Percentiles rank a stretch among this genome's conserved stretches.
Evolutionary conservation across 2,329 filamentous ascomycete species (phyloP).

Genomic region (Fusarium piperis): DNA sequence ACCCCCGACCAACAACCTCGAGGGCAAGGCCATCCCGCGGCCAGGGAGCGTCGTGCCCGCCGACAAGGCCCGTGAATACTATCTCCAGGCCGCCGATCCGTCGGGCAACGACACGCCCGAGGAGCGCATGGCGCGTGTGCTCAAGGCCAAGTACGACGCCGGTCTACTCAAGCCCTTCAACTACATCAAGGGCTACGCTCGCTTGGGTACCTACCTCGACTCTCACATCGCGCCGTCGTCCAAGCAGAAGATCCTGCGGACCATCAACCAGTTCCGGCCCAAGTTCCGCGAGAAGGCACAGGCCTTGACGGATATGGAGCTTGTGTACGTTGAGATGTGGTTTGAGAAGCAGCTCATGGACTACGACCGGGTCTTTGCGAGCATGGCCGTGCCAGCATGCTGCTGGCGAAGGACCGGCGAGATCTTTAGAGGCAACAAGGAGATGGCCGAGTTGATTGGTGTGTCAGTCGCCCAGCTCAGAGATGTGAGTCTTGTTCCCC

Average conservation of each 20-base stretch:
- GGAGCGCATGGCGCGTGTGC: constrained; percentile 92
- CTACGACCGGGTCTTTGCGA: constrained; percentile 97
- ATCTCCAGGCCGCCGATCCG: constrained; percentile 95
- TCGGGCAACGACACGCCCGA: constrained; percentile 86
- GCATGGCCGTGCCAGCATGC: constrained; percentile 98
- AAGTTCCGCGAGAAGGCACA: constrained; percentile 97
- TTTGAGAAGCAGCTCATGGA: constrained; percentile 97
- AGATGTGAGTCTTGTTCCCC: constrained; percentile 72
- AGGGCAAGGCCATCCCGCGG: constrained; percentile 66
- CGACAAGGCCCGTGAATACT: constrained; percentile 88
- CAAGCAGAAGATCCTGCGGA: constrained; percentile 90
- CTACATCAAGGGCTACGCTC: constrained; percentile 95
- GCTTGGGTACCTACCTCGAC: constrained; percentile 91
- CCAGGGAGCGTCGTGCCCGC: constrained; percentile 69
- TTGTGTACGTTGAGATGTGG: constrained; percentile 98
- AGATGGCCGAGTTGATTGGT: constrained; percentile 97
- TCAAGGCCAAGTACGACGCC: constrained; percentile 95
- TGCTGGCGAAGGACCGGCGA: constrained; percentile 97
- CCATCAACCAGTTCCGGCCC: constrained; percentile 91
- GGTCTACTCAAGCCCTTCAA: constrained; percentile 97
- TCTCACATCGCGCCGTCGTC: constrained; percentile 83
- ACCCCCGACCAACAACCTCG: constrained; percentile 54
- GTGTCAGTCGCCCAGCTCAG: constrained; percentile 90
- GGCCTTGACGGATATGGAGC: constrained; percentile 88
- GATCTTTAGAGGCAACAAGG: constrained; percentile 96